Evolutionary conservation across 768 basidiomycete species (phyloP).

Genomic region (Pleurotus tuber-regium): DNA sequence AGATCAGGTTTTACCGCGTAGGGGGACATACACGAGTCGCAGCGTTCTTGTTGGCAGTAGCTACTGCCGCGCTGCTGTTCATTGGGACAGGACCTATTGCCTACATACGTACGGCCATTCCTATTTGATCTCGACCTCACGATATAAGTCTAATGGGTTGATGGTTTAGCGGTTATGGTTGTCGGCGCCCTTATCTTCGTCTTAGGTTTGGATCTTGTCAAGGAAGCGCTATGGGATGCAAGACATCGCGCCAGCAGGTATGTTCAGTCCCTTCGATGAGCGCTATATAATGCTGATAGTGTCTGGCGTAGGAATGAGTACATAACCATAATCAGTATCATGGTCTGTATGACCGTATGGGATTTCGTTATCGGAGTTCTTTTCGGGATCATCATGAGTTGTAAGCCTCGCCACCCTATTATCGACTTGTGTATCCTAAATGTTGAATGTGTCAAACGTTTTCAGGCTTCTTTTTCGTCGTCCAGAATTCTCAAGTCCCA

Average conservation of each 20-base stretch:
- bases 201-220: conserved; percentile 89
- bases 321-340: conserved; percentile 80
- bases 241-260: conserved; percentile 80
- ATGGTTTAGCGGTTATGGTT: conserved; percentile 76
- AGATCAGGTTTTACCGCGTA: conserved; percentile 74
- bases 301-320: conserved; percentile 59
- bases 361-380: conserved; percentile 94
- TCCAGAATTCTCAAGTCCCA: conserved; percentile 83
- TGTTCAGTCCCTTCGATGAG: conserved; percentile 16
- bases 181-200: conserved; percentile 93
- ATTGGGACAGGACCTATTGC: conserved; percentile 89
- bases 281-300: background rate
- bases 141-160: background rate
- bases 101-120: conserved; percentile 70
- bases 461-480: conserved; percentile 91
- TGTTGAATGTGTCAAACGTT: background rate
- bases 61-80: conserved; percentile 68
- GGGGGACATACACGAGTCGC: conserved; percentile 85
- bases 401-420: too few relatives aligned
- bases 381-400: conserved; percentile 90
- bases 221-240: conserved; percentile 97
- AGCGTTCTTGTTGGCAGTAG: conserved; percentile 80
- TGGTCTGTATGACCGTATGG: conserved; percentile 90
- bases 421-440: background rate
- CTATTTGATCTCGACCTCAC: background rate